These are phyloP conservation scores for Chrysoporthe cubensis DNA, from an alignment of 2,329 filamentous ascomycete genomes.

Conservation along the genomic window DNA sequence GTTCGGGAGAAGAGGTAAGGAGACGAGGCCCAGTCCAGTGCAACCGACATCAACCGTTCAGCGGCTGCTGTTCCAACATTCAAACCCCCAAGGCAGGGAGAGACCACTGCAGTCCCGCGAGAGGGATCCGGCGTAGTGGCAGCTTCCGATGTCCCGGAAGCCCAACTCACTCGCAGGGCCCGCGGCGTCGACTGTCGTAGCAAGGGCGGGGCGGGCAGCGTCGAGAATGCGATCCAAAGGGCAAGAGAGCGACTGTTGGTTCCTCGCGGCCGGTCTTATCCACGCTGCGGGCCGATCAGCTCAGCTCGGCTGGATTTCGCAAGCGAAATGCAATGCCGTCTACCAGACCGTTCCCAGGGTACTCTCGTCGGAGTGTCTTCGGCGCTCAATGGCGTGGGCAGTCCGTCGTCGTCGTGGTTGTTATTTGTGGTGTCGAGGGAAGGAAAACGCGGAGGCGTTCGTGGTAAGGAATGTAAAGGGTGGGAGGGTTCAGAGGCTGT, in stretches of 20 bases:
- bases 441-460: conserved; percentile 11
- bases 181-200: neutral
- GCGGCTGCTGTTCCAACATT: neutral
- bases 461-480: conserved; percentile 12
- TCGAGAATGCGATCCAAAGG: conserved; percentile 7
- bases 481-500: neutral
- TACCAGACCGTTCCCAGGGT: neutral
- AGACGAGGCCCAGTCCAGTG: neutral
- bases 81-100: neutral
- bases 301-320: neutral
- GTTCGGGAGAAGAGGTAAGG: conserved; percentile 7
- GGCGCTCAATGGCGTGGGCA: neutral
- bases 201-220: conserved; percentile 10
- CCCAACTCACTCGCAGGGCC: neutral
- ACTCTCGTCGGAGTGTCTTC: neutral
- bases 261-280: neutral
- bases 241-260: neutral
- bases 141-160: neutral
- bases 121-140: neutral
- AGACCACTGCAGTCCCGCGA: neutral
- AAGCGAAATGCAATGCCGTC: neutral
- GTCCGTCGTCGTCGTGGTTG: neutral
- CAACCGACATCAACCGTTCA: neutral
- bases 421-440: conserved; percentile 4
- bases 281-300: too few species aligned